Base-by-base conservation (phyloP, 495 filamentous ascomycete species). In the Aspergillus funiculosus region DNA sequence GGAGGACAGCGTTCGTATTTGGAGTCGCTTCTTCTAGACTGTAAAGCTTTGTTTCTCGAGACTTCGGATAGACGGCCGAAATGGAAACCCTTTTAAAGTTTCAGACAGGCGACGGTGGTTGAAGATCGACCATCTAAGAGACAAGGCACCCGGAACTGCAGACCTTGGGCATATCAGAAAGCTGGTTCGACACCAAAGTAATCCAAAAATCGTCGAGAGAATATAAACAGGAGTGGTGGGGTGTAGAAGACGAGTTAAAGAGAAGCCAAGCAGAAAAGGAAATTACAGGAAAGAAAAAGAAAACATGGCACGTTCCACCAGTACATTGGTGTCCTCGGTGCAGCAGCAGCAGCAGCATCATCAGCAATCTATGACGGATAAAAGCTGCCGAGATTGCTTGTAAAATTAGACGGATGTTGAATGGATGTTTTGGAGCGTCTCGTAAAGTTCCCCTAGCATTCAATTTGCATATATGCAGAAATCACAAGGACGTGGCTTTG, bases 211-310 rank as follows among this genome's bases (percentile, higher is more conserved):
- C 24, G 5, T 4, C 13, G 14, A 18, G 5, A 15, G 39, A 35
- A 17, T 35, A 34, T 31, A 50, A 50, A 44, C 32, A 46, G 38
- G 32, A 43, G 31, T 50, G 35, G 22, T 9, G 31, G 44, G 31
- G 26, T 37, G 42, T 17, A 42, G 32, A 25, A 25, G 27, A 22
- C 24, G 20, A 36, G 34, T 26, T 41, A 10, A 39, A 38, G 46
- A 40, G 36, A 46, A 28, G 24, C 30, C 30, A 43, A 34, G 40
- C 39, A 43, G 17, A 44, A 30, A 11, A 53, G 29, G 44, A 43
- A 38, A 14, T 39, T n/a, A n/a, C n/a, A n/a, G n/a, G n/a, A 42
- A 37, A 34, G 37, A 35, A 48, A 52, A 53, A 54, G 46, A 31
- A 49, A 51, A 46, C 38, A 53, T 52, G 42, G 35, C 31, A 43